Conservation (phyloP, 495 filamentous ascomycete genomes). For the Saxophila tyrrhenica region DNA sequence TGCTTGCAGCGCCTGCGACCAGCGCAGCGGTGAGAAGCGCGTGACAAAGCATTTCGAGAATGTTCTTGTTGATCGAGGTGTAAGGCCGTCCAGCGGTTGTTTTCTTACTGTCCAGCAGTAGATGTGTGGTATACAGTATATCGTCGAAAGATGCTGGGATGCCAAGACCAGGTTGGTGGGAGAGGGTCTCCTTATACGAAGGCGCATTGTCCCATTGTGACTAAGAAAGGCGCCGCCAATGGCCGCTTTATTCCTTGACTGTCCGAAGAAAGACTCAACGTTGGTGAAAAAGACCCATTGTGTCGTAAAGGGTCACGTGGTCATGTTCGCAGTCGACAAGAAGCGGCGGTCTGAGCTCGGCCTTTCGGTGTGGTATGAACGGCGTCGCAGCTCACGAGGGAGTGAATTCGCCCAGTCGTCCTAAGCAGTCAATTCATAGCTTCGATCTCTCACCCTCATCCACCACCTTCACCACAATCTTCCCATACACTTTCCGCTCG, state of each 20-base stretch:
- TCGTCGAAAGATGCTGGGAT: background rate
- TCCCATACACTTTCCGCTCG: slow-evolving; percentile 22
- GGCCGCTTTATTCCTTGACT: background rate
- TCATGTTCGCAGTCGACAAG: too few species aligned
- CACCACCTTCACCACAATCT: slow-evolving; percentile 24
- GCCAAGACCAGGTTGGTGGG: background rate
- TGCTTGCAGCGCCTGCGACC: background rate
- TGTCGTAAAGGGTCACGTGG: too few species aligned
- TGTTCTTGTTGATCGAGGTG: background rate
- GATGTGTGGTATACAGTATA: background rate
- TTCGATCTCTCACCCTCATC: slow-evolving; percentile 14
- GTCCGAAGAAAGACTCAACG: too few species aligned
- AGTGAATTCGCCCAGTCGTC: too few species aligned
- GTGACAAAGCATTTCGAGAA: background rate
- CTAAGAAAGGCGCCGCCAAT: background rate
- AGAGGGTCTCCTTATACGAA: background rate
- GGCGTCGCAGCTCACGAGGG: too few species aligned
- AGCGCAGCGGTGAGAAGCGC: background rate
- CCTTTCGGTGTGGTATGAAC: too few species aligned
- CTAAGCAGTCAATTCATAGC: too few species aligned
- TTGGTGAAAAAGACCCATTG: too few species aligned
- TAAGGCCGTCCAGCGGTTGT: background rate
- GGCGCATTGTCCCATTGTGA: background rate
- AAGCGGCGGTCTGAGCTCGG: too few species aligned
- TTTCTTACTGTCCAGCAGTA: background rate